A percentile compares a stretch with the other conserved stretches of the same genome.
Conservation (phyloP, 805 yeast species). For the Candida ulmi region DNA sequence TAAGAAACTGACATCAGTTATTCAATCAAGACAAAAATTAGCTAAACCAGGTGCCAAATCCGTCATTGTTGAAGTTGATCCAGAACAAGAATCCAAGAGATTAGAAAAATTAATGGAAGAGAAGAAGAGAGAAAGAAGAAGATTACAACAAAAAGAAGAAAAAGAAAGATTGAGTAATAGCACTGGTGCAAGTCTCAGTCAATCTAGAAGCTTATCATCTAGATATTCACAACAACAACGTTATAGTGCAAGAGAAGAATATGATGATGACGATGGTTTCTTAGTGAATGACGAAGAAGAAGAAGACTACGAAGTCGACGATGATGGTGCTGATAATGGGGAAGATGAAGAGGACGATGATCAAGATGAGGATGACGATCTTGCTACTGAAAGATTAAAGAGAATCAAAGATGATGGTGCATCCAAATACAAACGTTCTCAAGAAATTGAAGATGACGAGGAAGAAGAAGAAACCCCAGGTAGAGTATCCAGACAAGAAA, state of each 20-base stretch:
- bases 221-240: conserved; percentile 21
- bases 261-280: conserved; percentile 28
- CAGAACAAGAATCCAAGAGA: conserved; percentile 59
- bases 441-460: conserved; percentile 19
- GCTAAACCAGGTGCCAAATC: conserved; percentile 32
- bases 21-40: conserved; percentile 31
- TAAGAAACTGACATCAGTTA: conserved; percentile 67
- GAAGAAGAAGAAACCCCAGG: conserved; percentile 16
- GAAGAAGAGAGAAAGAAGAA: conserved; percentile 61
- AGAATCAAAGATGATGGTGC: conserved; percentile 42
- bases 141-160: conserved; percentile 45
- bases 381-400: conserved; percentile 27
- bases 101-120: conserved; percentile 64
- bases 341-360: conserved; percentile 20
- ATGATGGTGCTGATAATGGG: conserved; percentile 31
- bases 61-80: conserved; percentile 48
- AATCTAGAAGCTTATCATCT: background rate
- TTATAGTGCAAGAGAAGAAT: conserved; percentile 30
- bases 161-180: conserved; percentile 49
- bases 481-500: no score
- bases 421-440: conserved; percentile 30
- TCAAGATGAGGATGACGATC: conserved; percentile 49
- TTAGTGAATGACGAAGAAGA: conserved; percentile 50
- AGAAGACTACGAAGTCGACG: conserved; percentile 36
- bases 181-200: conserved; percentile 21